Conservation (phyloP, 352 stramenopile species). For the Phytophthora pisi region DNA sequence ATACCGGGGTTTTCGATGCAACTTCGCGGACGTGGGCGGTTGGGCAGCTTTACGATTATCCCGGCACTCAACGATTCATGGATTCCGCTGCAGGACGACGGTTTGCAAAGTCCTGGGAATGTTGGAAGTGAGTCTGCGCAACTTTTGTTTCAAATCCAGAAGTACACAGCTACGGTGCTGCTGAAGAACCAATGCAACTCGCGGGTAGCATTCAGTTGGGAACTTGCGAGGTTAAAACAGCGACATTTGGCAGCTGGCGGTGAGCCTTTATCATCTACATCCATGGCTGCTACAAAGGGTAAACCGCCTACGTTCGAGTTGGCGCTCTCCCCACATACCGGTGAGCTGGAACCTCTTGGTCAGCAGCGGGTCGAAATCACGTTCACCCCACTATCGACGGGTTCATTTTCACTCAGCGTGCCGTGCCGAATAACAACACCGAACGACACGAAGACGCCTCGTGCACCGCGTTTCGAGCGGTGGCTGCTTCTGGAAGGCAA, state of each 20-base stretch:
- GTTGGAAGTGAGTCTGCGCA: constrained; percentile 12
- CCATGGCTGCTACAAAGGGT: constrained; percentile 6
- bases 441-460: background rate
- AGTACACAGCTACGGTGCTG: constrained; percentile 22
- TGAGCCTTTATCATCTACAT: constrained; percentile 6
- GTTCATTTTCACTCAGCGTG: constrained; percentile 53
- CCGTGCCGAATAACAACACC: constrained; percentile 40
- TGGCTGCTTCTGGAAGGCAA: constrained; percentile 62
- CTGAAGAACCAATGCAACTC: constrained; percentile 44
- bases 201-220: constrained; percentile 40
- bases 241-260: constrained; percentile 20
- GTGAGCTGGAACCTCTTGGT: constrained; percentile 29
- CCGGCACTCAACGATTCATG: constrained; percentile 22
- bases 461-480: constrained; percentile 36
- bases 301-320: constrained; percentile 31
- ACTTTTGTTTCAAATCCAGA: constrained; percentile 15
- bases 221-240: constrained; percentile 25
- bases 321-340: constrained; percentile 21
- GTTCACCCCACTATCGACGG: constrained; percentile 52
- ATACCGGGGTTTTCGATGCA: constrained; percentile 31
- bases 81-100: constrained; percentile 12
- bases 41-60: constrained; percentile 28
- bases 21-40: constrained; percentile 23
- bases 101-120: constrained; percentile 16
- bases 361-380: constrained; percentile 27